Evolutionary conservation across 495 filamentous ascomycete genomes (phyloP), one percentile per base, ranked within the genome.

Genomic region (Penicillium waksmanii): DNA sequence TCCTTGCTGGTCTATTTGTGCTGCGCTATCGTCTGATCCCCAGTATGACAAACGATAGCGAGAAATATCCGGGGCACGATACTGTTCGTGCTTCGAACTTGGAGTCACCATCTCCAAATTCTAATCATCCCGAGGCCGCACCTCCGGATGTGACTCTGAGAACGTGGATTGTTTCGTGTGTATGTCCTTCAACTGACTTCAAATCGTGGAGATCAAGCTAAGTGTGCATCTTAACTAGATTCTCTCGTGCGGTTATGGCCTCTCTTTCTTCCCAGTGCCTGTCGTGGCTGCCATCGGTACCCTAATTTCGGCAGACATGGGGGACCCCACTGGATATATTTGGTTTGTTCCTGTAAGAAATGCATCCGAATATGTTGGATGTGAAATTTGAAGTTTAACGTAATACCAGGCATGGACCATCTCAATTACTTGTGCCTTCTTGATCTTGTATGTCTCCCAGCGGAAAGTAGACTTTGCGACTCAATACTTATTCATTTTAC

Each of bases 161-260:
- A 35, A 69, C 67, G 48, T 69, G 67, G 67, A 61, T 69, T 54
- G 64, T 69, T 17, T 50, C 62, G 44, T 51, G 33, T 46, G 64
- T 69, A 65, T 18, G 59, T 18, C 35, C 47, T n/a, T 47, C 6
- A 42, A 18, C 3, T 3, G 11, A 23, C 23, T 3, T 23, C 23
- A 23, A 23, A 23, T 23, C 23, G 23, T 23, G 23, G 23, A 2
- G 23, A 23, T 23, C 23, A 23, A 23, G 23, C 23, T 23, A 23
- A 23, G 3, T 23, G 23, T 23, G 23, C 23, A 8, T 49, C n/a
- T 4, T 6, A 43, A 18, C n/a, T 60, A 69, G 67, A 65, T 69
- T 46, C 56, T 69, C 2, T 67, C 67, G 13, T 69, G 67, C n/a
- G 64, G 61, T 12, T 69, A 69, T 61, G 67, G 67, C 46, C 61